A percentile compares a stretch with the other conserved stretches of the same genome.
Conservation (phyloP, 805 yeast species). For the Candida fluviatilis region DNA sequence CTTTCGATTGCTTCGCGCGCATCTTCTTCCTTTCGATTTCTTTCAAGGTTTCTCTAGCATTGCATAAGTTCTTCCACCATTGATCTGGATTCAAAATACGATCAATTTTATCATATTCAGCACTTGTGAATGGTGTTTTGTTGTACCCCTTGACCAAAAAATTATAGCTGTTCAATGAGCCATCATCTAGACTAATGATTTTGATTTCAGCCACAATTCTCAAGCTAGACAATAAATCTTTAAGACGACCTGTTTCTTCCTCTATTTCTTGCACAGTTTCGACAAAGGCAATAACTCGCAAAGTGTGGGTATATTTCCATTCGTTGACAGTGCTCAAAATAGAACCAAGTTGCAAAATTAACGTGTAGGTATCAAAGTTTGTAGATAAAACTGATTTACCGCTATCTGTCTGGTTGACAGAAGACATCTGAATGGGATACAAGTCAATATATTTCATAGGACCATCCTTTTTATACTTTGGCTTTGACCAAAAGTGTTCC, state of each 20-base stretch:
- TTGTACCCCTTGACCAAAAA: conserved; percentile 69
- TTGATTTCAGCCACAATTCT: conserved; percentile 82
- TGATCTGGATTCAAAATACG: conserved; percentile 53
- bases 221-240: conserved; percentile 62
- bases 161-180: conserved; percentile 58
- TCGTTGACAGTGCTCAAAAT: conserved; percentile 88
- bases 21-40: conserved; percentile 31
- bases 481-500: conserved; percentile 12
- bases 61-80: conserved; percentile 79
- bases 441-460: conserved; percentile 66
- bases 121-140: conserved; percentile 23
- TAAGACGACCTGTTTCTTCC: conserved; percentile 64
- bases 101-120: conserved; percentile 43
- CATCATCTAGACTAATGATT: conserved; percentile 64
- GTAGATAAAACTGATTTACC: conserved; percentile 75
- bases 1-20: conserved; percentile 2
- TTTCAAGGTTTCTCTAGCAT: conserved; percentile 46
- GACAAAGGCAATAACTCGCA: conserved; percentile 87
- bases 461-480: conserved; percentile 10
- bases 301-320: conserved; percentile 65
- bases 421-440: conserved; percentile 96
- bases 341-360: conserved; percentile 91
- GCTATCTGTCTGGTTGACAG: conserved; percentile 60
- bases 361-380: conserved; percentile 92
- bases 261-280: conserved; percentile 66